phyloP scores from a whole-genome alignment of 1,284 basidiomycete species.

The Schizophyllum amplum region DNA sequence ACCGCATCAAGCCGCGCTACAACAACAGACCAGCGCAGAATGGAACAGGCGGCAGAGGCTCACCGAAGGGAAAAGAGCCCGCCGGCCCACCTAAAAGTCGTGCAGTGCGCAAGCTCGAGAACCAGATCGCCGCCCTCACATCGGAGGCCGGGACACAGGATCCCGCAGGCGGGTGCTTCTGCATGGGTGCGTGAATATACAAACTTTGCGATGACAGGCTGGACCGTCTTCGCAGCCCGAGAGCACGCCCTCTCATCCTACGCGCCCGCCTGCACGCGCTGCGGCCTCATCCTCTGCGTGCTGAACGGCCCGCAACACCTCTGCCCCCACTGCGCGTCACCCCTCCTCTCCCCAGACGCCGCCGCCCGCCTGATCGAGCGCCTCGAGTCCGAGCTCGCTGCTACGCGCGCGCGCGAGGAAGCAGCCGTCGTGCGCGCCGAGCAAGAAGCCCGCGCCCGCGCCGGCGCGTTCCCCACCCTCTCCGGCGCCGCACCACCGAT shows the following conservation, averaged over 20 bases:
- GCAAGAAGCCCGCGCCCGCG: neutral
- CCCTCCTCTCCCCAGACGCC: neutral
- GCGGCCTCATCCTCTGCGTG: neutral
- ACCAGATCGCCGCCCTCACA: neutral
- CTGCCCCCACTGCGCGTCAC: neutral
- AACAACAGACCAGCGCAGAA: neutral
- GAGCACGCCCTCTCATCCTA: neutral
- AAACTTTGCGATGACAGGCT: neutral
- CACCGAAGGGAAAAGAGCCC: neutral
- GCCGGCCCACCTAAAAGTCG: neutral
- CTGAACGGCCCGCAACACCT: neutral
- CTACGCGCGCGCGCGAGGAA: neutral
- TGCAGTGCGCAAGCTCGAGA: neutral
- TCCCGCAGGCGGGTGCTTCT: neutral
- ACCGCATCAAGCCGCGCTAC: neutral
- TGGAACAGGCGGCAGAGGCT: neutral
- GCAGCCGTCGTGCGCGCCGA: neutral
- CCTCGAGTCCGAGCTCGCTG: neutral
- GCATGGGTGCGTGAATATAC: neutral
- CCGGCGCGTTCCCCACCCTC: neutral
- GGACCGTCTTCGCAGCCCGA: neutral
- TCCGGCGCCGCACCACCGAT: neutral
- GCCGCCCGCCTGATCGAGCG: neutral
- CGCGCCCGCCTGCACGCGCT: neutral
- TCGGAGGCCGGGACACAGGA: neutral